phyloP scores from a whole-genome alignment of 345 rosid genomes.

The Populus ilicifolia region DNA sequence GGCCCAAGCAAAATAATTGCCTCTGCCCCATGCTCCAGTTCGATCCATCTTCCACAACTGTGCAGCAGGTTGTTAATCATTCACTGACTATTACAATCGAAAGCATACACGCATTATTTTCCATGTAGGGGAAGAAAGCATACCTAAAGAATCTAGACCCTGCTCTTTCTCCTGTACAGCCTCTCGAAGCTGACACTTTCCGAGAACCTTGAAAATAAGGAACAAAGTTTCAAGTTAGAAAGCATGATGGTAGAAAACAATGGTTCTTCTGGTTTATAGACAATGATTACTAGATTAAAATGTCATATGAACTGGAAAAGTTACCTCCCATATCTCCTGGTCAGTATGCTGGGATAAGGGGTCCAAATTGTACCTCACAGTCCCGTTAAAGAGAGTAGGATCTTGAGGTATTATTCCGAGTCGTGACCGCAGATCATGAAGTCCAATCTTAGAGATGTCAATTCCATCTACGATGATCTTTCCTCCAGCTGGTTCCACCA shows the following conservation, averaged over 20 bases:
- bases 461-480: constrained; percentile 74
- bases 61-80: background rate
- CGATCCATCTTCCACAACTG: constrained; percentile 88
- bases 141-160: constrained; percentile 76
- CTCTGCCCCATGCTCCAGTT: constrained; percentile 99
- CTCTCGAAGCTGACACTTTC: constrained; percentile 78
- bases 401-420: constrained; percentile 94
- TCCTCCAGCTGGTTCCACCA: constrained; percentile 88
- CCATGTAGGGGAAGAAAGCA: constrained; percentile 1
- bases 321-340: constrained; percentile 94
- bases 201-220: constrained; percentile 51
- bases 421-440: constrained; percentile 82
- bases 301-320: background rate
- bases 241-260: background rate
- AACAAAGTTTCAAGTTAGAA: background rate
- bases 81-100: background rate
- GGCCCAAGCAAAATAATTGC: constrained; percentile 83
- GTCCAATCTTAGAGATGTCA: constrained; percentile 70
- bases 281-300: background rate
- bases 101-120: background rate
- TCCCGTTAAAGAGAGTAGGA: constrained; percentile 88
- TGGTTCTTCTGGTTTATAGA: no score
- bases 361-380: constrained; percentile 86
- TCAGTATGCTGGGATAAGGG: constrained; percentile 71
- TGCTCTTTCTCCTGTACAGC: constrained; percentile 70